A percentile compares a stretch with the other conserved stretches of the same genome.
Conservation (phyloP, 148 eudicot genomes). For the Camellia granthamiana region DNA sequence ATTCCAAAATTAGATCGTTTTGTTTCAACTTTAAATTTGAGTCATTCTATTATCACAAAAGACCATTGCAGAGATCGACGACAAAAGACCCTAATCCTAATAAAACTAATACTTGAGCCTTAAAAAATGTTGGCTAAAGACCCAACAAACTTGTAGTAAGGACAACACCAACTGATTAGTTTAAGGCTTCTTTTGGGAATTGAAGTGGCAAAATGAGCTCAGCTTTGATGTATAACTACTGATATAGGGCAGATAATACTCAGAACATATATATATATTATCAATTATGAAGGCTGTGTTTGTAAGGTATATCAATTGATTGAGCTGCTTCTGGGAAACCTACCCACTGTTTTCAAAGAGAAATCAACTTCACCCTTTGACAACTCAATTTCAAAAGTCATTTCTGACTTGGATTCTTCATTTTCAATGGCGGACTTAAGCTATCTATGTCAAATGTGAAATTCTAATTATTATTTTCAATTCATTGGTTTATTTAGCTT, state of each 20-base stretch:
- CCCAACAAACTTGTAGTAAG: not conserved
- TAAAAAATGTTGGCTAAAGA: not conserved
- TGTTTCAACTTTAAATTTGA: no score
- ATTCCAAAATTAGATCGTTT: no score
- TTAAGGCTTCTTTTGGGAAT: not conserved
- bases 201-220: slow-evolving; percentile 1
- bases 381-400: not conserved
- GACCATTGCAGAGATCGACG: no score
- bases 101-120: not conserved
- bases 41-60: no score
- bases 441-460: no score
- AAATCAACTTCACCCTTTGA: not conserved
- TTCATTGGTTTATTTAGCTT: no score
- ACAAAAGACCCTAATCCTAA: no score
- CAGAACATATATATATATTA: not conserved
- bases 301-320: not conserved
- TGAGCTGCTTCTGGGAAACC: not conserved
- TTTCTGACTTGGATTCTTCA: no score
- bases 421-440: no score
- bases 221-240: not conserved
- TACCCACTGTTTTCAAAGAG: not conserved
- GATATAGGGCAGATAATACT: not conserved
- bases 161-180: not conserved
- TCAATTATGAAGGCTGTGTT: not conserved
- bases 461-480: no score